Evolutionary conservation across 1,284 basidiomycete genomes (phyloP).

Genomic region (Apiotrichum laibachii): DNA sequence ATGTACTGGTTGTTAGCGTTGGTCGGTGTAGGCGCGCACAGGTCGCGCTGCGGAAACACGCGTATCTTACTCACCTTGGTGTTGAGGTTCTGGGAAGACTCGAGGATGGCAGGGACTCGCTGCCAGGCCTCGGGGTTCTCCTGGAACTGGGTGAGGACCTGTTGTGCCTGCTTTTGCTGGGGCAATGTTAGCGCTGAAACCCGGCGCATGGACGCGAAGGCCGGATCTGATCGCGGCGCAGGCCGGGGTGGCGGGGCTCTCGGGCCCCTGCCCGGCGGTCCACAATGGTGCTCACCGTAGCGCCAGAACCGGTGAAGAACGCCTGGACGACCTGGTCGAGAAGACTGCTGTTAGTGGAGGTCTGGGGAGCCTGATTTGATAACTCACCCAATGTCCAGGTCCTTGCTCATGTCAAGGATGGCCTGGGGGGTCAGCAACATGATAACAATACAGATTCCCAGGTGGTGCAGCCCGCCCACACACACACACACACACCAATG

Average conservation of each 20-base stretch:
- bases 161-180: constrained; percentile 54
- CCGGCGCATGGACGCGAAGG: too few species aligned
- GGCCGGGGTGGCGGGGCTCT: too few species aligned
- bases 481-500: too few species aligned
- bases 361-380: too few species aligned
- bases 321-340: constrained; percentile 82
- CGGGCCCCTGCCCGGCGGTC: too few species aligned
- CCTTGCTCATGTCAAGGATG: constrained; percentile 80
- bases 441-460: neutral
- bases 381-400: constrained; percentile 67
- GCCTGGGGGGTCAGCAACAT: constrained; percentile 54
- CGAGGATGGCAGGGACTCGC: constrained; percentile 89
- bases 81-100: constrained; percentile 79
- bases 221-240: too few species aligned
- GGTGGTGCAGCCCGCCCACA: neutral
- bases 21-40: neutral
- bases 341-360: constrained; percentile 49
- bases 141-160: constrained; percentile 90
- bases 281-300: constrained; percentile 57
- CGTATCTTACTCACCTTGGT: constrained; percentile 66
- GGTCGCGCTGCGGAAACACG: neutral
- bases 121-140: constrained; percentile 99
- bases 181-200: neutral
- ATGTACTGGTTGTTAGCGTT: constrained; percentile 64
- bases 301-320: constrained; percentile 74